Base-by-base conservation (phyloP, 805 yeast species). In the Jamesozyma spencerorum region DNA sequence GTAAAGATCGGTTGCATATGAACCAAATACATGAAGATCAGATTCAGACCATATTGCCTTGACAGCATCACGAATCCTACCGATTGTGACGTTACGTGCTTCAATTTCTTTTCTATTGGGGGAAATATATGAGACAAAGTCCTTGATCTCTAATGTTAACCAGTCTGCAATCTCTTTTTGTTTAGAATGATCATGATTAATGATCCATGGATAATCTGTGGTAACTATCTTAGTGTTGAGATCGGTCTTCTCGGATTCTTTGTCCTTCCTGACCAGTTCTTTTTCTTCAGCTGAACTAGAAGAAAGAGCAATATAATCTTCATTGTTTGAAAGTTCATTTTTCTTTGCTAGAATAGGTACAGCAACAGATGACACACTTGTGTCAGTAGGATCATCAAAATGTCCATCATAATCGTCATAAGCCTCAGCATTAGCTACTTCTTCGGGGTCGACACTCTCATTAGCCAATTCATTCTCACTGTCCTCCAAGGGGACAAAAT, bases 1-100 rank as follows among this genome's bases (percentile, higher is more conserved):
- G 55, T 87, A 90, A 45, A 90, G 65, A 55, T 88, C 96, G 0
- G 97, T 88, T 0, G 97, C 95, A 59, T 76, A 84, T 0, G 97
- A 88, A 0, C 98, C 98, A 66, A 92, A 90, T 6, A 88, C 94
- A 46, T 80, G 80, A 4, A 83, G 75, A 42, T 80, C 82, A 13
- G 90, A 78, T 46, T 77, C 83, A 1, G 79, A 78, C 96, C 97
- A 90, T 39, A 80, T 64, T 2, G 62, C 56, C 5, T 66, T 62
- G 3, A 75, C 72, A 1, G 75, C 70, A 5, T 60, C 55, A 46
- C 81, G 75, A 26, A 92, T 63, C 39, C 74, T 69, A 29, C 67
- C 60, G 20, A 90, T 81, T 2, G 85, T 79, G 4, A 60, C 60
- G 48, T 84, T 81, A 55, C 97, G 75, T 3, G 72, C 64, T 33